Base-by-base conservation (phyloP, 2,329 filamentous ascomycete species). In the Fusarium sp. region DNA sequence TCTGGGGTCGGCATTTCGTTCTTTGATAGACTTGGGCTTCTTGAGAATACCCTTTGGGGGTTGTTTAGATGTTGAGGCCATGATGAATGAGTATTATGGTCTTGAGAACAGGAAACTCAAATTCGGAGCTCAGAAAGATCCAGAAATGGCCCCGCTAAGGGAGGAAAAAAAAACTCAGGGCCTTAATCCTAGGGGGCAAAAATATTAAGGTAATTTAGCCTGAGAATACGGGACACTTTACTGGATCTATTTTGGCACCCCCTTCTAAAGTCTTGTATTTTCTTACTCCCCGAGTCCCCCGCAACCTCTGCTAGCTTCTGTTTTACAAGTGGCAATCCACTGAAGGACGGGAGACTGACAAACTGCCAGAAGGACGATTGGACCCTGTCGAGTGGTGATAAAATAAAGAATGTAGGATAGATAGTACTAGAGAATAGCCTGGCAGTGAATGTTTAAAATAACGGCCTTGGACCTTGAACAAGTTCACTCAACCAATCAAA, bases 41-140 rank as follows among this genome's bases (percentile, higher is more conserved):
- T 92, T 93, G 22, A 93, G 84, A 66, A 91, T 90, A 70, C 89
- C 85, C 76, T 89, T 91, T 18, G 73, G 65, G 28, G 83, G 82
- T 54, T 83, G 82, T 69, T 79, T 79, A 18, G 76, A 47, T 30
- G 73, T 65, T 41, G 74, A 64, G 48, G 77, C 78, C 77, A 82
- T 81, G 65, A 22, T 55, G 24, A 13, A 42, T 30, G 33, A 42
- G 22, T 33, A 33, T 41, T 61, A 33, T 14, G 33, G 30, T 42
- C 26, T 41, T 33, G 44, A 51, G 35, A 47, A 28, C 56, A 45
- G 38, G 64, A 28, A n/a, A 53, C 41, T 42, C 11, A 24, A 42
- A 51, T 35, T 30, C 26, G 51, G 24, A 54, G 66, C 41, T 61
- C 44, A 42, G 20, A 47, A 58, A 70, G 44, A 53, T 48, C 41